Evolutionary conservation across 208 protist species (phyloP).

Genomic region (Lotmaria passim): DNA sequence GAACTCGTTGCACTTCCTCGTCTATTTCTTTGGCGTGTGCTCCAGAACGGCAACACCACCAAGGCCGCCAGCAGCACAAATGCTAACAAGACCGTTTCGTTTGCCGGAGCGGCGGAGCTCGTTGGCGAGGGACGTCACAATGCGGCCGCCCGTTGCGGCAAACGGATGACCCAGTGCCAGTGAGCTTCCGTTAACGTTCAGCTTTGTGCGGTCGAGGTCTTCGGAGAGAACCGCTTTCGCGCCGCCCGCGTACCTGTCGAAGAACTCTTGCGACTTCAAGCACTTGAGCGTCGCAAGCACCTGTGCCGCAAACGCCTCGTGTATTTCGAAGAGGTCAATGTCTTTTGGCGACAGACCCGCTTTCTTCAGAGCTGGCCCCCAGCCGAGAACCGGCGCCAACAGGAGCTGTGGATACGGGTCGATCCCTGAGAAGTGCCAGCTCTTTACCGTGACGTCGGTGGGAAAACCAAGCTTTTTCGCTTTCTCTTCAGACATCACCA

Average conservation of each 20-base stretch:
- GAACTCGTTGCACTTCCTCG: neutral
- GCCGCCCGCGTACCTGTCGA: conserved; percentile 48
- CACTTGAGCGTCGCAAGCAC: conserved; percentile 82
- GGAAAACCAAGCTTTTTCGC: conserved; percentile 78
- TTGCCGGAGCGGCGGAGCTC: conserved; percentile 83
- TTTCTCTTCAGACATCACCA: conserved; percentile 89
- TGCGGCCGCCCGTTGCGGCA: conserved; percentile 83
- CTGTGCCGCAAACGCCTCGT: conserved; percentile 91
- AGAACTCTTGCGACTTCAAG: conserved; percentile 75
- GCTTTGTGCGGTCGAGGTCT: conserved; percentile 69
- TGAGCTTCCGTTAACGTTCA: conserved; percentile 83
- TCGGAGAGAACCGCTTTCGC: conserved; percentile 46
- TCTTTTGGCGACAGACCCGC: conserved; percentile 76
- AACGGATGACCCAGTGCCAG: conserved; percentile 90
- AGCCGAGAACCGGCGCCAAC: conserved; percentile 82
- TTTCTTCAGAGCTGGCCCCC: conserved; percentile 69
- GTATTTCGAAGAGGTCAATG: conserved; percentile 89
- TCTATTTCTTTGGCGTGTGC: conserved; percentile 51
- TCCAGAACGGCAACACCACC: conserved; percentile 80
- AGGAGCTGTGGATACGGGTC: conserved; percentile 90
- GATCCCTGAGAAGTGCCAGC: conserved; percentile 76
- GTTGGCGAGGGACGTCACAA: conserved; percentile 78
- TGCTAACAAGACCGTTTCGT: conserved; percentile 78
- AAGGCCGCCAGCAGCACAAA: conserved; percentile 89
- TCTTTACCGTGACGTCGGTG: conserved; percentile 68